Conservation (phyloP, 1,284 basidiomycete species). For the Cryptococcus floricola region DNA sequence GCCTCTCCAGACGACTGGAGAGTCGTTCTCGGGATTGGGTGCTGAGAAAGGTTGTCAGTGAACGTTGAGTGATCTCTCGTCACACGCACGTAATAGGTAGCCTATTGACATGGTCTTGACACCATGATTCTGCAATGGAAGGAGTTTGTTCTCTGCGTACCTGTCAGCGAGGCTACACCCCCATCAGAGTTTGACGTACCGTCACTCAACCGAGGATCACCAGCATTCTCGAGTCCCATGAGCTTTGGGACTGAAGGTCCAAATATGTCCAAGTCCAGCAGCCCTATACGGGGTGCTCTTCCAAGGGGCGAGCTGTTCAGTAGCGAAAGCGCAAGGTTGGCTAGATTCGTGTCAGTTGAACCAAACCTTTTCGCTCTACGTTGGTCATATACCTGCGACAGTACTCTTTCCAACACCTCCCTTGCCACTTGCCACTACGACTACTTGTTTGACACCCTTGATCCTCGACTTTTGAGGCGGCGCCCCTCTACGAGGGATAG, state of each 20-base stretch:
- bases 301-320: constrained; percentile 48
- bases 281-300: constrained; percentile 61
- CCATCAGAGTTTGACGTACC: constrained; percentile 52
- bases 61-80: neutral
- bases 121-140: constrained; percentile 84
- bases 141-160: constrained; percentile 64
- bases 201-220: constrained; percentile 73
- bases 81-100: constrained; percentile 55
- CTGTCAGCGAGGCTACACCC: neutral
- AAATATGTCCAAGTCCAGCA: constrained; percentile 93
- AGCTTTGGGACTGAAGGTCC: constrained; percentile 93
- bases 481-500: constrained; percentile 43
- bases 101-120: constrained; percentile 97
- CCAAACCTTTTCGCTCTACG: neutral
- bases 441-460: constrained; percentile 57
- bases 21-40: constrained; percentile 56
- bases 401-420: constrained; percentile 98
- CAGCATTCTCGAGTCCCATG: constrained; percentile 78
- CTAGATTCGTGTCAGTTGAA: constrained; percentile 47
- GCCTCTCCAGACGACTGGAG: constrained; percentile 89
- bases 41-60: constrained; percentile 20
- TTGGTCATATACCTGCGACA: constrained; percentile 62
- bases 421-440: constrained; percentile 90
- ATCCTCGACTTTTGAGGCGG: constrained; percentile 53
- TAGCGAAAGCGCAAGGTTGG: constrained; percentile 65